Evolutionary conservation across 2,329 filamentous ascomycete species (phyloP), one percentile per base, ranked within the genome.

Genomic region (Scytalidium sp.): DNA sequence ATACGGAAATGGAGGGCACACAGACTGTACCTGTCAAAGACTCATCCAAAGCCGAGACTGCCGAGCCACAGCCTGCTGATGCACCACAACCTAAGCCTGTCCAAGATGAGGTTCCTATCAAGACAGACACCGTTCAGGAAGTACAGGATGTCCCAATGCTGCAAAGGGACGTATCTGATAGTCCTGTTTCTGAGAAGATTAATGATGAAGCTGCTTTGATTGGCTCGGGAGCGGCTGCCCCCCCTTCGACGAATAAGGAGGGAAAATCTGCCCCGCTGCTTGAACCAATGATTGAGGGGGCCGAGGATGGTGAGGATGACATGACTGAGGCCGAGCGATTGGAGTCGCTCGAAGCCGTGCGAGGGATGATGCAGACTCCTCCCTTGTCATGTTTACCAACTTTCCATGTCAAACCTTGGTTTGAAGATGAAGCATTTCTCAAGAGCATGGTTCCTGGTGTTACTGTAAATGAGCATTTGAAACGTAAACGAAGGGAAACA

Each of bases 291-390:
- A 50, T 51, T 41, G 52, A 56, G 1, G 32, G 50, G 15, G 27
- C 39, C 4, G 50, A 46, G 11, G 55, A 57, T 17, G 55, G 50
- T 41, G 56, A 60, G n/a, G 54, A 47, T 25, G 56, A 60, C 13
- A 20, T 52, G 43, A 55, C 49, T n/a, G 56, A 55, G 47, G 47
- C 49, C 32, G 60, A 60, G 46, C 53, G 52, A 41, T 40, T 52
- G 15, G 56, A 59, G 27, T 49, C 52, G 17, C 50, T 60, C 19
- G 60, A 57, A 44, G 50, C 54, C 19, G 62, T 65, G 5, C 54
- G 60, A 11, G 57, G 55, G 19, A 54, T 51, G n/a, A 66, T 65
- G 57, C 59, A 57, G 40, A 67, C 64, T 2, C 64, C 64, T 1
- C 54, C 63, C 3, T 44, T 60, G 13, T 56, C 52, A 11, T 57